Percentiles rank a stretch among this genome's conserved stretches.
phyloP scores from a whole-genome alignment of 306 rosid species.

The Boehmeria nivea region DNA sequence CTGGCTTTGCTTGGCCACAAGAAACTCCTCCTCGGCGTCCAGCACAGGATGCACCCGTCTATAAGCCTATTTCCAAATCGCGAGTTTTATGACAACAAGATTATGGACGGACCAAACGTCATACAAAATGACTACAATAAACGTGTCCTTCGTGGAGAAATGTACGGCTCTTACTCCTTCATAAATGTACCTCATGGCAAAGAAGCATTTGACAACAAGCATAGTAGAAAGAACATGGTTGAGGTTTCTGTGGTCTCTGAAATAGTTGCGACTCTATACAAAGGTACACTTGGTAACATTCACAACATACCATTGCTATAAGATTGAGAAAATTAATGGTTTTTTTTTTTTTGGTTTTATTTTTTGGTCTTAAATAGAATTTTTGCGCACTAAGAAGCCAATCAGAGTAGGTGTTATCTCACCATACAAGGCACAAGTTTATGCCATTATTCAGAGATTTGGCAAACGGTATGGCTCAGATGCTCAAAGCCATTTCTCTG shows the following conservation, averaged over 20 bases:
- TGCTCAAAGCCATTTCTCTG: constrained; percentile 23
- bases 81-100: constrained; percentile 22
- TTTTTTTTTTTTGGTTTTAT: neutral
- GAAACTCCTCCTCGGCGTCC: constrained; percentile 32
- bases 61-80: constrained; percentile 34
- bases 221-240: constrained; percentile 29
- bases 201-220: constrained; percentile 13
- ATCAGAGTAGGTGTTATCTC: constrained; percentile 62
- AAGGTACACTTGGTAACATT: constrained; percentile 24
- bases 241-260: constrained; percentile 42
- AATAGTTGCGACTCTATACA: constrained; percentile 40
- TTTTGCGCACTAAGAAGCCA: constrained; percentile 26
- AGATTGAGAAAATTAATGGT: too few species aligned
- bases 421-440: constrained; percentile 53
- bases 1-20: constrained; percentile 24
- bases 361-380: neutral
- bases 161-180: constrained; percentile 29
- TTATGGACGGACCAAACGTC: constrained; percentile 23
- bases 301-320: too few species aligned
- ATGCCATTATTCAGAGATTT: constrained; percentile 38
- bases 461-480: constrained; percentile 5
- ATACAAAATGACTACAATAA: neutral
- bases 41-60: constrained; percentile 40
- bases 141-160: constrained; percentile 14
- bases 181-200: constrained; percentile 26